Conservation (phyloP, 2,329 filamentous ascomycete species). For the Macroventuria anomochaeta region DNA sequence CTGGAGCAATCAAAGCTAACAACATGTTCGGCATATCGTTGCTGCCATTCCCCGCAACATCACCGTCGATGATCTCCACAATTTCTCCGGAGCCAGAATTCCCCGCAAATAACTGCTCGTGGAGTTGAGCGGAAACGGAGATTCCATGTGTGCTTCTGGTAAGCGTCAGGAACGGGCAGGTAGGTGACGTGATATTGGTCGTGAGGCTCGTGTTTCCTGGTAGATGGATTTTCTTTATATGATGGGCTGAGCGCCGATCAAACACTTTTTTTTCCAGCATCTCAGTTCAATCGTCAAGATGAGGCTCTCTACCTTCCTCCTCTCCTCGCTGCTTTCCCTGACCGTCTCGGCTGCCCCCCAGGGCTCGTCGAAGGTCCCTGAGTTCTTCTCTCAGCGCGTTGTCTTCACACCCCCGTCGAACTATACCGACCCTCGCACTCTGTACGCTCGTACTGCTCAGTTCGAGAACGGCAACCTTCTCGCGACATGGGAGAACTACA, state of each 20-base stretch:
- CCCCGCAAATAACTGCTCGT: slow-evolving; percentile 23
- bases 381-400: slow-evolving; percentile 44
- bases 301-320: slow-evolving; percentile 37
- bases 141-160: slow-evolving; percentile 1
- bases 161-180: slow-evolving; percentile 16
- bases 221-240: slow-evolving; percentile 10
- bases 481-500: slow-evolving; percentile 64
- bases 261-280: slow-evolving; percentile 6
- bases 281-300: slow-evolving; percentile 32
- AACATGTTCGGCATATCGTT: slow-evolving; percentile 25
- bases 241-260: slow-evolving; percentile 3
- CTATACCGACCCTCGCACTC: slow-evolving; percentile 56
- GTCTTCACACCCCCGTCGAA: slow-evolving; percentile 54
- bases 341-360: slow-evolving; percentile 33
- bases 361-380: slow-evolving; percentile 22
- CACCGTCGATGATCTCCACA: slow-evolving; percentile 16
- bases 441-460: slow-evolving; percentile 60
- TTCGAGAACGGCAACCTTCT: slow-evolving; percentile 55
- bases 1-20: slow-evolving; percentile 9
- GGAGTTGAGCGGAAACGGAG: slow-evolving; percentile 8
- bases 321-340: slow-evolving; percentile 30
- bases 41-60: slow-evolving; percentile 27
- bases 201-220: slow-evolving; percentile 7
- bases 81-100: slow-evolving; percentile 32
- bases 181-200: slow-evolving; percentile 10